Evolutionary conservation across 306 rosid genomes (phyloP), one percentile per base, ranked within the genome.

Genomic region (Dalbergia oliveri): DNA sequence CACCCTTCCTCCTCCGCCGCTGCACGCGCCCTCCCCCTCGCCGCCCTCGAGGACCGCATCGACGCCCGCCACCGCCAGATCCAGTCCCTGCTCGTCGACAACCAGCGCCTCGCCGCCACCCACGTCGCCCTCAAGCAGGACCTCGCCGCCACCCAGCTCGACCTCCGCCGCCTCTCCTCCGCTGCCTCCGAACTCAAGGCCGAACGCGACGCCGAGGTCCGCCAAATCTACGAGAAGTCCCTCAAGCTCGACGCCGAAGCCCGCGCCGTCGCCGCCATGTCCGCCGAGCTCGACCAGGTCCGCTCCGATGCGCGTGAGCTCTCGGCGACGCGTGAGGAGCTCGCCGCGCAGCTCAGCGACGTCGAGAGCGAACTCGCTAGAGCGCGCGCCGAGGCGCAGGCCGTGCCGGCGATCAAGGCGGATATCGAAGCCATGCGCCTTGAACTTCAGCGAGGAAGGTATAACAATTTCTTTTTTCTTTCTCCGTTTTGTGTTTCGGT

Each of bases 71-170:
- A 86, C 80, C 93, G 90, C 9, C 90, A 93, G 82, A 91, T 93
- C 84, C 99, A 89, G 39, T 68, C 93, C 78, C 91, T 95, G 77
- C 90, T 91, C 64, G 31, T 73, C 11, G 98, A 91, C 73, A 95
- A 95, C 77, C 96, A 91, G 87, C 93, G 89, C 78, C 97, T 93
- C 70, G 96, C 96, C 14, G 86, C 94, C 80, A 85, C 86, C 37
- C 99, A 95, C 82, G 92, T 91, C 65, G 94, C 91, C 33, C 93
- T 95, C 85, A 95, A 93, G 76, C 97, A 95, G 44, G 94, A 95
- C 66, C 90, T 95, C 11, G 63, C 89, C 54, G 85, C 83, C 59
- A 66, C 94, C 0, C 91, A 90, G 83, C 83, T 80, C 72, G 96
- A 90, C 62, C 87, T 93, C 81, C 93, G 87, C 11, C 88, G 56